Evolutionary conservation across 495 filamentous ascomycete genomes (phyloP).

Genomic region (Lophium mytilinum): DNA sequence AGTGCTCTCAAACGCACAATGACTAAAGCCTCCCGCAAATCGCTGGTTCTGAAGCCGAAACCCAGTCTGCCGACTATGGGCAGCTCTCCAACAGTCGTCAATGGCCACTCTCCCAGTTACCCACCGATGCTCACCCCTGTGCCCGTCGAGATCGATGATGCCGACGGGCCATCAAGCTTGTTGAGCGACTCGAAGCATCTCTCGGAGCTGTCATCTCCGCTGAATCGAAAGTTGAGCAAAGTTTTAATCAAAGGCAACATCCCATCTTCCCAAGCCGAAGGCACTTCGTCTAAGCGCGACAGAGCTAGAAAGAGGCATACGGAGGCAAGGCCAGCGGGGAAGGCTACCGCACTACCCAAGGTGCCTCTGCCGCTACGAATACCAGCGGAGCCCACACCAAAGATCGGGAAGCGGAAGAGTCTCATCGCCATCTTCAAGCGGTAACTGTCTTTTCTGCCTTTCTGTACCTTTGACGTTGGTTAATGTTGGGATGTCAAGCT

Average conservation of each 20-base stretch:
- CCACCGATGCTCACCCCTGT: constrained; percentile 15
- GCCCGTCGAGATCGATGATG: constrained; percentile 18
- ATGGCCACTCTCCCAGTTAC: not conserved
- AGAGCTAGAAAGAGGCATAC: not conserved
- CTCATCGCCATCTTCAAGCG: constrained; percentile 20
- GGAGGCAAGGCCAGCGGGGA: not conserved
- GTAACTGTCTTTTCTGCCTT: too few species aligned
- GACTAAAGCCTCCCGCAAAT: constrained; percentile 17
- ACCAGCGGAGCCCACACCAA: constrained; percentile 5
- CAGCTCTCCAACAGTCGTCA: constrained; percentile 6
- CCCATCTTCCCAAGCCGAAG: not conserved
- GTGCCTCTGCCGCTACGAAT: constrained; percentile 16
- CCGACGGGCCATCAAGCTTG: constrained; percentile 1
- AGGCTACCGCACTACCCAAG: not conserved
- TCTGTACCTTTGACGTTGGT: too few species aligned
- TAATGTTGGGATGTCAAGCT: too few species aligned
- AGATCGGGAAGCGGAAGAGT: constrained; percentile 25
- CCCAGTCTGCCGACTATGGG: constrained; percentile 17
- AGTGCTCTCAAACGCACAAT: constrained; percentile 20
- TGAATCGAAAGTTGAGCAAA: not conserved
- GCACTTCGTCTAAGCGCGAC: not conserved
- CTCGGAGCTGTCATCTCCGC: not conserved
- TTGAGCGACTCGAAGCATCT: not conserved
- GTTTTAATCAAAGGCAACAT: not conserved
- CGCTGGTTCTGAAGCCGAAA: constrained; percentile 14